Evolutionary conservation across 2,329 filamentous ascomycete genomes (phyloP), one percentile per base, ranked within the genome.

Genomic region (Calonectria leucothoes): DNA sequence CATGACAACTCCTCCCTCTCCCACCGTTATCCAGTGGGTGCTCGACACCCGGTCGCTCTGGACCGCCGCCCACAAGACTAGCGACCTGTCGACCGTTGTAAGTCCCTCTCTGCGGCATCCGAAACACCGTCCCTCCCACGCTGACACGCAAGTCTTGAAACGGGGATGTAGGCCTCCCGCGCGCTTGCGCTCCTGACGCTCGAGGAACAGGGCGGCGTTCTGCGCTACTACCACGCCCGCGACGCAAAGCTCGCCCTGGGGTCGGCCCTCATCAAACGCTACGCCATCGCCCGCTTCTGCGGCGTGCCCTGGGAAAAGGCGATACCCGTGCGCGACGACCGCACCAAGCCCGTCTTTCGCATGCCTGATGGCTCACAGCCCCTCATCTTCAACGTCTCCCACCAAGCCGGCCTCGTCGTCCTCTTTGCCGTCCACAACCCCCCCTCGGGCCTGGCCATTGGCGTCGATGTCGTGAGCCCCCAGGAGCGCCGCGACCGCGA

Each of bases 391-490:
- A 96, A 96, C 83, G 89, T 96, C 69, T 93, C 91, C 57, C 94
- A 96, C 83, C 94, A 96, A 86, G 93, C 92, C 11, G 94, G 94
- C 2, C 85, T 96, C 20, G 94, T 95, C 0, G 90, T 90, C 2
- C 86, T 96, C 35, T 88, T 93, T 15, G 93, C 92, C 17, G 85
- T 88, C 3, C 81, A 83, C 51, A 81, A 80, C 25, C 78, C 64
- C n/a, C 80, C 66, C 80, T 84, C 25, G 1, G 79, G 78, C 4
- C 70, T 82, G 2, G 84, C 93, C 57, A 88, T 95, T 0, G 94
- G 94, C 57, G 90, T 94, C 3, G 94, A 96, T 82, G 87, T 96
- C n/a, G 94, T 95, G 4, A 94, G 93, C 82, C 91, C 93, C 2
- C 88, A 89, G 69, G 94, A 96, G 86, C 89, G 94, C 33, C 88